phyloP scores from a whole-genome alignment of 768 basidiomycete genomes.

The Gymnopilus junonius region DNA sequence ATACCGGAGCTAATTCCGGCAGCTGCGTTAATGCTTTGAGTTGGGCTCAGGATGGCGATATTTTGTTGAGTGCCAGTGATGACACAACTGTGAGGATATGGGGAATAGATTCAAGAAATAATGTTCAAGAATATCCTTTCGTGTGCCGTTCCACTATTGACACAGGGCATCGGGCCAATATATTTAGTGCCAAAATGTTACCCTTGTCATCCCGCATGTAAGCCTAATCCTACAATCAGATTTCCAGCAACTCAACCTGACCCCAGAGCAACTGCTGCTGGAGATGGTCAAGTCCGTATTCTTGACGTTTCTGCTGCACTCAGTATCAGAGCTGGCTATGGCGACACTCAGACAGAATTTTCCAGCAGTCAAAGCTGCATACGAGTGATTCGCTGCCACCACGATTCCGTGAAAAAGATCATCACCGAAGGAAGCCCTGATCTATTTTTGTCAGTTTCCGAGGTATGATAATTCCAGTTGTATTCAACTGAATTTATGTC shows the following conservation, averaged over 20 bases:
- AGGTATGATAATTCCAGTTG: slow-evolving; percentile 46
- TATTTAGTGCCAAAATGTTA: slow-evolving; percentile 84
- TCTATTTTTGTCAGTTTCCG: slow-evolving; percentile 77
- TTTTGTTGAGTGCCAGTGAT: slow-evolving; percentile 74
- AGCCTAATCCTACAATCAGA: slow-evolving; percentile 29
- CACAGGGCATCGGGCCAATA: slow-evolving; percentile 83
- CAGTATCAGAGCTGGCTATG: slow-evolving; percentile 33
- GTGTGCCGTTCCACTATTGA: slow-evolving; percentile 67
- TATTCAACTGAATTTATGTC: not conserved
- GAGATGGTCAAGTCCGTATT: slow-evolving; percentile 77
- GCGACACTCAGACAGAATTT: slow-evolving; percentile 50
- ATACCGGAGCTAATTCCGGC: not conserved
- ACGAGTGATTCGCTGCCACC: slow-evolving; percentile 72
- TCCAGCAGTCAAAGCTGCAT: slow-evolving; percentile 49
- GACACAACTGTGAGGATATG: slow-evolving; percentile 82
- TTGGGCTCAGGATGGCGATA: slow-evolving; percentile 69
- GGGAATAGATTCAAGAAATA: slow-evolving; percentile 59
- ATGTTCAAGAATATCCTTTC: slow-evolving; percentile 61
- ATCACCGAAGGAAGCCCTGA: slow-evolving; percentile 81
- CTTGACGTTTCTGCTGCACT: slow-evolving; percentile 63
- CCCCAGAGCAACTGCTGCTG: slow-evolving; percentile 70
- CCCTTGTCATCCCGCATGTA: slow-evolving; percentile 81
- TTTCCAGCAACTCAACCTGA: not conserved
- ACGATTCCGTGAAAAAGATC: slow-evolving; percentile 74
- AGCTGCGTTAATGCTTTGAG: slow-evolving; percentile 82